Evolutionary conservation across 192 early-diverging fungal genomes (phyloP).

Genomic region (Spinellus fusiger): DNA sequence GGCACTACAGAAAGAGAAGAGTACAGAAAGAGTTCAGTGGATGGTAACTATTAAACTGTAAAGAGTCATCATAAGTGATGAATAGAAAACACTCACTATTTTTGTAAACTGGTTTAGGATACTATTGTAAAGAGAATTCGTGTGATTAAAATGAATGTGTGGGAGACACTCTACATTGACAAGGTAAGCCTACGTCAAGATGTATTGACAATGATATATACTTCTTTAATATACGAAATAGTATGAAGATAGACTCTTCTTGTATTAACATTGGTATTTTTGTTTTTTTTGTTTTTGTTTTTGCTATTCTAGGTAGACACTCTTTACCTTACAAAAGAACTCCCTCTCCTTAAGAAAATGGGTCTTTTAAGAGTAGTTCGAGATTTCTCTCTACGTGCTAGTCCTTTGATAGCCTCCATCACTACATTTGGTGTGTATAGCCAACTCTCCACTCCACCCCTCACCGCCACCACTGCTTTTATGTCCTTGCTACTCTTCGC

Average conservation of each 20-base stretch:
- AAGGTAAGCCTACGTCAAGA: background rate
- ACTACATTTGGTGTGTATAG: conserved; percentile 41
- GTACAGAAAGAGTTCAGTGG: conserved; percentile 64
- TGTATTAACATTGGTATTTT: background rate
- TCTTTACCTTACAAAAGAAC: conserved; percentile 23
- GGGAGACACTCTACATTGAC: background rate
- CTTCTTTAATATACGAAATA: no score
- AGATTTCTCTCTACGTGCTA: conserved; percentile 3
- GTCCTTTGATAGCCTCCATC: conserved; percentile 22
- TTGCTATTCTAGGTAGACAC: background rate
- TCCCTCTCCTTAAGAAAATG: conserved; percentile 40
- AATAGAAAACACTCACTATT: background rate
- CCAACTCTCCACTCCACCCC: conserved; percentile 27
- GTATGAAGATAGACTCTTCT: background rate
- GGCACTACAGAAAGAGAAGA: conserved; percentile 80
- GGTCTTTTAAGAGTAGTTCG: background rate
- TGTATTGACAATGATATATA: no score
- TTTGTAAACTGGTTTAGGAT: background rate
- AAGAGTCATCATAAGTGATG: background rate
- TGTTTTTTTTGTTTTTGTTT: background rate
- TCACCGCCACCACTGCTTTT: conserved; percentile 32
- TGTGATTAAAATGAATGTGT: background rate
- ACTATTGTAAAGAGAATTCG: background rate
- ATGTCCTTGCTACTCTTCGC: conserved; percentile 36
- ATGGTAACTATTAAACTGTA: conserved; percentile 35